Base-by-base conservation (phyloP, 495 filamentous ascomycete species). In the Aspergillus kassunensis region DNA sequence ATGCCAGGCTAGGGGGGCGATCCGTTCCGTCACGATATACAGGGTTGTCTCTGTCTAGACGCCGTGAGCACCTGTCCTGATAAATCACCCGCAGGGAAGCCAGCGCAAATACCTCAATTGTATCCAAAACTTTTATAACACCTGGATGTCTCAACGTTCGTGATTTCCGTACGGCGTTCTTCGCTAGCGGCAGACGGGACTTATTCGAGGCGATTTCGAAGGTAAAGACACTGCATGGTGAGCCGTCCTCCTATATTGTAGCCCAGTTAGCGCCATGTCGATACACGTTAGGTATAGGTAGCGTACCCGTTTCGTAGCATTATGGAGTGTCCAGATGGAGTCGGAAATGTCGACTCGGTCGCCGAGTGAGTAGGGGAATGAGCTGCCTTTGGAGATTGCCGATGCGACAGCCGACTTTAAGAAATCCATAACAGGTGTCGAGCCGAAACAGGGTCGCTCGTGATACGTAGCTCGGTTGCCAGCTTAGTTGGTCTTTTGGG, bases 391-490 rank as follows among this genome's bases (percentile, higher is more conserved):
- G 12, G 93, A 87, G 59, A 97, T 97, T 51, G 92, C 92, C 34
- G 93, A 96, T 30, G 90, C 90, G 60, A 98, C 90, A 34, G 95
- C 95, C 40, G 89, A 96, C 72, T 97, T 98, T 53, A 98, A 80
- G 65, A 97, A 97, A 60, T 98, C 91, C 93, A 98, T 98, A 52
- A 61, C 44, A 42, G 42, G n/a, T n/a, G n/a, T n/a, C n/a, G n/a
- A n/a, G n/a, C n/a, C n/a, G n/a, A n/a, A n/a, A n/a, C n/a, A n/a
- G n/a, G n/a, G n/a, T n/a, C n/a, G 19, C 30, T 47, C 54, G 20
- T n/a, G 45, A 35, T 21, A 45, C 11, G 13, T 30, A 31, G 46
- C 16, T 39, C 30, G 40, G 45, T 42, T 37, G 53, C 46, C 29
- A 51, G 44, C 44, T 54, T 36, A 49, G 54, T 33, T 49, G 44